These are phyloP conservation scores for Amanita muscaria DNA, from an alignment of 768 basidiomycete genomes.

Conservation along the genomic window DNA sequence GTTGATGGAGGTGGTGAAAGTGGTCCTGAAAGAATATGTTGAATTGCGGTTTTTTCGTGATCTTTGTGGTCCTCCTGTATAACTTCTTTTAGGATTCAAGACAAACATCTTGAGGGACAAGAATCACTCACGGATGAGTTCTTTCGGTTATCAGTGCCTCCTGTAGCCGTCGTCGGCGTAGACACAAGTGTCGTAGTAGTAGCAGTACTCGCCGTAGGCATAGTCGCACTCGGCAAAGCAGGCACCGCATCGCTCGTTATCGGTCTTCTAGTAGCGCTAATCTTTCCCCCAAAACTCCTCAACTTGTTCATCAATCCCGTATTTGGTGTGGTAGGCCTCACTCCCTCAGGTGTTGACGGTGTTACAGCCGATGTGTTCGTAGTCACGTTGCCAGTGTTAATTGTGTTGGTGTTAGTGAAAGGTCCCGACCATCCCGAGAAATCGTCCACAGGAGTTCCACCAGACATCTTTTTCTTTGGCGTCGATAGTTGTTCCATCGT, in stretches of 20 bases:
- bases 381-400: constrained; percentile 8
- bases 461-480: neutral
- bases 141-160: neutral
- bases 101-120: too few relatives aligned
- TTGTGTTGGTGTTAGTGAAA: constrained; percentile 21
- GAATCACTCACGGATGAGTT: constrained; percentile 20
- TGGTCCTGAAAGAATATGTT: constrained; percentile 44
- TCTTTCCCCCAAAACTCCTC: constrained; percentile 60
- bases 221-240: constrained; percentile 18
- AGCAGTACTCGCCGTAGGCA: constrained; percentile 11
- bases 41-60: constrained; percentile 39
- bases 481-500: too few relatives aligned
- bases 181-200: neutral
- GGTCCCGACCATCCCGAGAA: constrained; percentile 38
- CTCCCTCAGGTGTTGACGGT: too few relatives aligned
- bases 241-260: constrained; percentile 23
- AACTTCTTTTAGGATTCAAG: too few relatives aligned
- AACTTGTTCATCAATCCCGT: constrained; percentile 74
- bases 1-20: constrained; percentile 56
- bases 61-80: constrained; percentile 15
- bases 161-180: neutral
- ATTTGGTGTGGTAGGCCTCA: constrained; percentile 20
- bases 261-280: constrained; percentile 25
- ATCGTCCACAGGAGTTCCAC: constrained; percentile 31
- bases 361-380: constrained; percentile 4